Percentiles rank a stretch among this genome's conserved stretches.
phyloP scores from a whole-genome alignment of 768 basidiomycete species.

The Cystoderma amianthinum region DNA sequence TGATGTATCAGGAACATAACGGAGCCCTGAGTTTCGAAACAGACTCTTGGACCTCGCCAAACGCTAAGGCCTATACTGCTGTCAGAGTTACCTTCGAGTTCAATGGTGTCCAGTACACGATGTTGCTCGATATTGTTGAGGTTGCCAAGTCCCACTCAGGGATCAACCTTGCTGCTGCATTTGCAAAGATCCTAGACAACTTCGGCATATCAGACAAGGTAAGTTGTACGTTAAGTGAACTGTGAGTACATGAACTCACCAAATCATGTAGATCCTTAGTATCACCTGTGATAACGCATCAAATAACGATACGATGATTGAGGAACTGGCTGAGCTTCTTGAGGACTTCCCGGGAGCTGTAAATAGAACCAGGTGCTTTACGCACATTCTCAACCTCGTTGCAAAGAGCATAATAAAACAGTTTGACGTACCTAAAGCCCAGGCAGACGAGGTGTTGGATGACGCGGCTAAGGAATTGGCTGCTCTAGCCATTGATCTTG shows the following conservation, averaged over 20 bases:
- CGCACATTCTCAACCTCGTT: slow-evolving; percentile 26
- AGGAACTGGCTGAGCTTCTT: slow-evolving; percentile 14
- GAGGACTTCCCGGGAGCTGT: slow-evolving; percentile 11
- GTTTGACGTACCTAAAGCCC: slow-evolving; percentile 18
- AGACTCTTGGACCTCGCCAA: slow-evolving; percentile 21
- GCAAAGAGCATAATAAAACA: slow-evolving; percentile 18
- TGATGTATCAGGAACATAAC: slow-evolving; percentile 8
- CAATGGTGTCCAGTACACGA: slow-evolving; percentile 7
- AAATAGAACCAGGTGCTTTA: slow-evolving; percentile 22
- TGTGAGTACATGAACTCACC: not conserved
- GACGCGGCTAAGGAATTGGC: slow-evolving; percentile 6
- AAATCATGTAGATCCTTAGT: slow-evolving; percentile 13
- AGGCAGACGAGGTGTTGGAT: slow-evolving; percentile 2
- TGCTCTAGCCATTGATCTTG: slow-evolving; percentile 3
- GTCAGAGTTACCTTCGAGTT: slow-evolving; percentile 13
- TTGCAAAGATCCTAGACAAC: slow-evolving; percentile 20
- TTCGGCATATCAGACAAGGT: slow-evolving; percentile 27
- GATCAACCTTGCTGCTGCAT: slow-evolving; percentile 22
- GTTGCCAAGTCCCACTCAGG: slow-evolving; percentile 24
- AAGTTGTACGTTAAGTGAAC: slow-evolving; percentile 1
- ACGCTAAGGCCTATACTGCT: slow-evolving; percentile 15
- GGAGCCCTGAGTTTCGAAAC: slow-evolving; percentile 14
- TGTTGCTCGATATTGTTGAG: slow-evolving; percentile 22
- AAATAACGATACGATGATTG: slow-evolving; percentile 27
- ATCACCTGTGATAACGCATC: slow-evolving; percentile 27